Conservation (phyloP, 768 basidiomycete species). For the Coprinopsis marcescibilis region DNA sequence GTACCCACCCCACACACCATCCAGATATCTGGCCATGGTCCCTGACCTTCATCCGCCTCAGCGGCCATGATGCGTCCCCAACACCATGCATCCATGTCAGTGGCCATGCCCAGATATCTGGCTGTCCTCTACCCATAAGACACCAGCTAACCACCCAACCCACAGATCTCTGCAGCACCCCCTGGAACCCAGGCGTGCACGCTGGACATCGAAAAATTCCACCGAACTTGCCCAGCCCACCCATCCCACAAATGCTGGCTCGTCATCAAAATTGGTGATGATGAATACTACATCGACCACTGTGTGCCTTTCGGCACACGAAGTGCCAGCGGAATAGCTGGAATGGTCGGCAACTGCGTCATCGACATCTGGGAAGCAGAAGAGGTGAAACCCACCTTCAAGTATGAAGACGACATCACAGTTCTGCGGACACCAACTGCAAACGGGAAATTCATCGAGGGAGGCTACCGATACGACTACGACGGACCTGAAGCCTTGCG, state of each 20-base stretch:
- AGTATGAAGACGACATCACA: conserved; percentile 14
- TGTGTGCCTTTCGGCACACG: conserved; percentile 20
- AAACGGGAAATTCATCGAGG: background rate
- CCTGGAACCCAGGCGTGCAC: conserved; percentile 20
- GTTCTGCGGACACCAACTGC: background rate
- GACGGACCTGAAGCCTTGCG: background rate
- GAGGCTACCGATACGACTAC: background rate
- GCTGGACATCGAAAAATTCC: conserved; percentile 24
- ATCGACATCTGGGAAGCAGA: conserved; percentile 19
- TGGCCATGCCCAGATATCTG: background rate
- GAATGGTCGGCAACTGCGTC: conserved; percentile 15
- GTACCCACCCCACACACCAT: conserved; percentile 4
- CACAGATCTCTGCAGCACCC: conserved; percentile 15
- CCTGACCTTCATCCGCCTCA: background rate
- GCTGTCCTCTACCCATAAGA: background rate
- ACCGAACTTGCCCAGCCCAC: conserved; percentile 21
- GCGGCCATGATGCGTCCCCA: background rate
- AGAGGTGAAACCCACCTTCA: conserved; percentile 11
- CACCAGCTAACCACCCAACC: background rate
- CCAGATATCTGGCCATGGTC: background rate
- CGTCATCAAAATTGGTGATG: conserved; percentile 12
- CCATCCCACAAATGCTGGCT: conserved; percentile 23
- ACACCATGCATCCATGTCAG: background rate
- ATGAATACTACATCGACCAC: conserved; percentile 17
- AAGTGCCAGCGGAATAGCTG: conserved; percentile 18